Conservation (phyloP, 108 stramenopile genomes). For the Aurantiochytrium sp. region DNA sequence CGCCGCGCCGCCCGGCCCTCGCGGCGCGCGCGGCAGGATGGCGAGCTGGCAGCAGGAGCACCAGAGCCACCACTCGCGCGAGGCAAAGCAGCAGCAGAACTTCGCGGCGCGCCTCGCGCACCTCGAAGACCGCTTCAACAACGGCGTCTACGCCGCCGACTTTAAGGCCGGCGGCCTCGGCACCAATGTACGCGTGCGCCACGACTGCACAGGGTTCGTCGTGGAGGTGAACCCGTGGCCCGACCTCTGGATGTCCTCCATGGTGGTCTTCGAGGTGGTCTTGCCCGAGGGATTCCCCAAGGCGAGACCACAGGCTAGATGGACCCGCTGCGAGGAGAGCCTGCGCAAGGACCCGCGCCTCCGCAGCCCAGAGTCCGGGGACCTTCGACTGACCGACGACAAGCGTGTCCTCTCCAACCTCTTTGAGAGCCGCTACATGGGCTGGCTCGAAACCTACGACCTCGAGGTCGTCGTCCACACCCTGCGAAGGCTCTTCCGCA, state of each 20-base stretch:
- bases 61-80: not conserved
- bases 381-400: not conserved
- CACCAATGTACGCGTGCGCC: not conserved
- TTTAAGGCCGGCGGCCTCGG: not conserved
- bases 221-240: constrained; percentile 5
- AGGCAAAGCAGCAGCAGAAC: not conserved
- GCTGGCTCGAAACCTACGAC: constrained; percentile 26
- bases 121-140: not conserved
- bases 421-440: constrained; percentile 22
- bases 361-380: not conserved
- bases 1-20: too few relatives aligned
- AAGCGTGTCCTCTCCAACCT: not conserved
- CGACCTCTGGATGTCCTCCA: not conserved
- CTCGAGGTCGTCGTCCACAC: constrained; percentile 5
- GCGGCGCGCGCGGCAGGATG: too few relatives aligned
- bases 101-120: not conserved
- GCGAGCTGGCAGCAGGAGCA: too few relatives aligned
- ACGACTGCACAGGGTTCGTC: not conserved
- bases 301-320: not conserved
- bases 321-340: not conserved
- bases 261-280: not conserved
- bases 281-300: not conserved
- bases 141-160: not conserved
- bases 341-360: not conserved
- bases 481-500: not conserved